Base-by-base conservation (phyloP, 163 green algal genomes). In the Scenedesmus sp. region DNA sequence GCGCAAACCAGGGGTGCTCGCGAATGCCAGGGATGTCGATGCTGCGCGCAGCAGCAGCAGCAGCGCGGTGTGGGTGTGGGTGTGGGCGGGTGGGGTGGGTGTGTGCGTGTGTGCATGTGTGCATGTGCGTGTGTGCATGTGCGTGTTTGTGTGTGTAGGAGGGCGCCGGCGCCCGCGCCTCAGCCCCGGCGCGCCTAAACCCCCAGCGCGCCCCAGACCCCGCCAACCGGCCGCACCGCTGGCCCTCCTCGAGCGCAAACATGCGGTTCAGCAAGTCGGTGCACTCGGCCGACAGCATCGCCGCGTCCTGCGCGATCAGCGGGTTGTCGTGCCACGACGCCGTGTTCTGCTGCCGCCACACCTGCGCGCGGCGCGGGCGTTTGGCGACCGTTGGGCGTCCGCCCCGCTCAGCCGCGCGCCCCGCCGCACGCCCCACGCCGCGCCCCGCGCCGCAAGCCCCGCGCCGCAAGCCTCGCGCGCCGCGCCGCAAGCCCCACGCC, bases 181-280 rank as follows among this genome's bases (percentile, higher is more conserved):
- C n/a, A n/a, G n/a, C n/a, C n/a, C n/a, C n/a, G n/a, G n/a, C n/a
- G n/a, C n/a, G n/a, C n/a, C n/a, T n/a, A n/a, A n/a, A n/a, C n/a
- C n/a, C n/a, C n/a, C n/a, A n/a, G n/a, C n/a, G n/a, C n/a, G n/a
- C n/a, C n/a, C n/a, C n/a, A n/a, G n/a, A n/a, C n/a, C n/a, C n/a
- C n/a, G n/a, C n/a, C n/a, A n/a, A n/a, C n/a, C 47, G 44, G 36
- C 42, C 56, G 39, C 50, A 67, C 84, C 58, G 83, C 76, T 90
- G 78, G 18, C 80, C 66, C 58, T 93, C 82, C 42, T 96, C 87
- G n/a, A 94, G 78, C 26, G 94, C 87, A 65, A 98, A 94, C 70
- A 97, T 97, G 17, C 75, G 74, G 85, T 97, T 86, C 60, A 98
- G 84, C 81, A 98, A 82, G 75, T 97, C 91, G 62, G 87, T 86